Conservation (phyloP, 1,284 basidiomycete genomes). For the Rugosomyces carneus region DNA sequence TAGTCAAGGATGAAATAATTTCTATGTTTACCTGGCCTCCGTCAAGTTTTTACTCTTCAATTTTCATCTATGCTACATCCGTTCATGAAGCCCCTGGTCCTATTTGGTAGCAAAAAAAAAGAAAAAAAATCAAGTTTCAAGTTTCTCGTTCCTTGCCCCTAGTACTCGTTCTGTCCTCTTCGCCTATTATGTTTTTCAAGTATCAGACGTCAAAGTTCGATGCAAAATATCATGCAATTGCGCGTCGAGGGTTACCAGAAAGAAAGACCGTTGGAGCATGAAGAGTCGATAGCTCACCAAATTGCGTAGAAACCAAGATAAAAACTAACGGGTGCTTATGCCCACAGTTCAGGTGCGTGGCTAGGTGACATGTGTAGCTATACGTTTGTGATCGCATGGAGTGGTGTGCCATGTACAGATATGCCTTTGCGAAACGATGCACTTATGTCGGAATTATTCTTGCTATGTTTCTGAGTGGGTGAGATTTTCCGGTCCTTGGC, state of each 20-base stretch:
- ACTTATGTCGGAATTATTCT: too few relatives aligned
- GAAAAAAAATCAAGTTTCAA: conserved; percentile 26
- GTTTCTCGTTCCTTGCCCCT: conserved; percentile 27
- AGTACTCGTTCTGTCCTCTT: conserved; percentile 30
- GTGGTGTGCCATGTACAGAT: too few relatives aligned
- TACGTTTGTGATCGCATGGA: too few relatives aligned
- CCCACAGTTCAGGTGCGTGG: not conserved
- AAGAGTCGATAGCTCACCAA: not conserved
- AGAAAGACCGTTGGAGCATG: not conserved
- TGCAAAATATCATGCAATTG: not conserved
- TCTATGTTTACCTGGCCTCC: conserved; percentile 20
- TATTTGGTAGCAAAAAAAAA: conserved; percentile 22
- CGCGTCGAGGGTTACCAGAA: not conserved
- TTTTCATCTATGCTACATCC: conserved; percentile 22
- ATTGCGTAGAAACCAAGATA: not conserved
- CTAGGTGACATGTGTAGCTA: not conserved
- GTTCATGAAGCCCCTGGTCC: conserved; percentile 25
- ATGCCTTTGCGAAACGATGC: too few relatives aligned
- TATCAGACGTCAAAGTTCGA: conserved; percentile 29
- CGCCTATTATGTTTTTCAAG: conserved; percentile 40
- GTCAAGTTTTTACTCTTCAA: conserved; percentile 25
- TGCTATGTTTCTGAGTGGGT: too few relatives aligned
- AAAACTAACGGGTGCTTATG: not conserved
- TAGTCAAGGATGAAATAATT: conserved; percentile 24
- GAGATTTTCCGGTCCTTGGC: too few relatives aligned